phyloP scores from a whole-genome alignment of 2,329 filamentous ascomycete genomes.

The Torrubiellomyces zombiae region DNA sequence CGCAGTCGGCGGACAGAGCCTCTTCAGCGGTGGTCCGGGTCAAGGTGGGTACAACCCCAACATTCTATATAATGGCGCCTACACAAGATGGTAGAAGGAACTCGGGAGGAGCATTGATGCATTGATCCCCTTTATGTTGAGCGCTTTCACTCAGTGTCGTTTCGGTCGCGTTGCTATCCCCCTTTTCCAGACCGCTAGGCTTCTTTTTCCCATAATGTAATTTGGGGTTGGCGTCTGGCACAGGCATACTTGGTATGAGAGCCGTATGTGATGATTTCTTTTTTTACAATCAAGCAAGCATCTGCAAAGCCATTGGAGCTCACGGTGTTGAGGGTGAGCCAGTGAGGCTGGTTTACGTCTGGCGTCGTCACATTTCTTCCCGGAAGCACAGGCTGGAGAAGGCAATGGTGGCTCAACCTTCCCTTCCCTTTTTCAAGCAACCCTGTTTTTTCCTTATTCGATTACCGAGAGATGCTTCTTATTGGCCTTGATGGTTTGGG shows the following conservation, averaged over 20 bases:
- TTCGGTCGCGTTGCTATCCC: too few species aligned
- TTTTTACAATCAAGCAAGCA: constrained; percentile 8
- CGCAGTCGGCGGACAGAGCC: constrained; percentile 56
- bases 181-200: too few species aligned
- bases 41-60: constrained; percentile 91
- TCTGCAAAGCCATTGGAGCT: too few species aligned
- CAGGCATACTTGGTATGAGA: too few species aligned
- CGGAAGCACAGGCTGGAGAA: too few species aligned
- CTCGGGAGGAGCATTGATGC: constrained; percentile 6
- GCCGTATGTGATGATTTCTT: too few species aligned
- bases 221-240: constrained; percentile 11
- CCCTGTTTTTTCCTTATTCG: constrained; percentile 4
- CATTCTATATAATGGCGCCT: constrained; percentile 67
- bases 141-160: too few species aligned
- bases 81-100: constrained; percentile 56
- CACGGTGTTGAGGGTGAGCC: too few species aligned
- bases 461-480: too few species aligned
- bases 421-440: constrained; percentile 5
- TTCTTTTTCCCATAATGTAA: constrained; percentile 6
- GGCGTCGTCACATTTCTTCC: too few species aligned
- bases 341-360: too few species aligned
- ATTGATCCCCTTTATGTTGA: constrained; percentile 6
- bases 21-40: constrained; percentile 70
- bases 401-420: too few species aligned
- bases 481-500: constrained; percentile 5